These are phyloP conservation scores for Alternaria incomplexa DNA, from an alignment of 2,329 filamentous ascomycete genomes.

Conservation along the genomic window DNA sequence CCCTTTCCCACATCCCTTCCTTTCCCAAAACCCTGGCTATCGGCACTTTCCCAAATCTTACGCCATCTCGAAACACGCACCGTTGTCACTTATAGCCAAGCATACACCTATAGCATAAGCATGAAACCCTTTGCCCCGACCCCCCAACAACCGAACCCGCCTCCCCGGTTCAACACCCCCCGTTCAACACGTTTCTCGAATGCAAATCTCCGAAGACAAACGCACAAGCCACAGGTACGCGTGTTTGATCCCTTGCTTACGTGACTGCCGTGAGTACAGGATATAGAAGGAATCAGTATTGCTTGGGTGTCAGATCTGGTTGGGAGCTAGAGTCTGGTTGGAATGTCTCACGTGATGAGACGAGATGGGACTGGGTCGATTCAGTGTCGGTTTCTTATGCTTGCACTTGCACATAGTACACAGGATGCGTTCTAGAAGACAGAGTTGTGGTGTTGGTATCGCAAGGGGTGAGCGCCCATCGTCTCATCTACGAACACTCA, in stretches of 20 bases:
- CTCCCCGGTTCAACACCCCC: not conserved
- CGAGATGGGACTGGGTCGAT: not conserved
- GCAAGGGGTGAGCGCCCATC: not conserved
- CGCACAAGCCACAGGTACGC: not conserved
- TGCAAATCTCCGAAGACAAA: not conserved
- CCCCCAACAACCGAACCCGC: not conserved
- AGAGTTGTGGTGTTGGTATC: not conserved
- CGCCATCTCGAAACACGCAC: not conserved
- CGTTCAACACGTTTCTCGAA: not conserved
- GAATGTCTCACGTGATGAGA: rapidly evolving
- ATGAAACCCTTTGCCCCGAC: not conserved
- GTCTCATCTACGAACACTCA: not conserved
- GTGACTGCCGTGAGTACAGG: not conserved
- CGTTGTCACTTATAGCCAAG: not conserved
- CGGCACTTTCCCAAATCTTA: not conserved
- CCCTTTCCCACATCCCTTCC: not conserved
- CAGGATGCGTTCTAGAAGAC: not conserved
- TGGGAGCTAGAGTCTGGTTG: not conserved
- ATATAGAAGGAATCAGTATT: not conserved
- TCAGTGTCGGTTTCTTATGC: not conserved
- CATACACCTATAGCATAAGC: not conserved
- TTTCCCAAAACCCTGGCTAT: not conserved
- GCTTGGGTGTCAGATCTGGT: not conserved
- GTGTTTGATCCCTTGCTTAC: not conserved
- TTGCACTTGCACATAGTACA: not conserved